Conservation (phyloP, 139 green algal genomes). For the Asterochloris erici region DNA sequence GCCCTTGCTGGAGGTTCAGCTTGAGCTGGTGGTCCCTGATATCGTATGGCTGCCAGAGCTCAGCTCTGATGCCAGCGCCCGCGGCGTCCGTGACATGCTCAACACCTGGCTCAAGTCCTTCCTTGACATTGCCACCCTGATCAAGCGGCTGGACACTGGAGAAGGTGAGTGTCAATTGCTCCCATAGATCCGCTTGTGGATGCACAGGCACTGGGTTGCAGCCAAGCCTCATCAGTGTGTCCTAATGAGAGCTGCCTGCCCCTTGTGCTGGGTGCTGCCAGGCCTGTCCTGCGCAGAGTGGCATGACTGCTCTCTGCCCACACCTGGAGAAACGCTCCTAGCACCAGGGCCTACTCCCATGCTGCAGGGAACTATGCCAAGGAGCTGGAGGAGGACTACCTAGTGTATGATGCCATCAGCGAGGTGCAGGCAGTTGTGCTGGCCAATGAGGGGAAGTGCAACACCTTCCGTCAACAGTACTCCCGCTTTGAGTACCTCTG, state of each 20-base stretch:
- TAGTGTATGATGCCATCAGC: constrained; percentile 66
- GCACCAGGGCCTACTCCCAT: neutral
- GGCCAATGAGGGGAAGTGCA: constrained; percentile 68
- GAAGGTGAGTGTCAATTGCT: constrained; percentile 41
- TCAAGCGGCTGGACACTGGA: constrained; percentile 82
- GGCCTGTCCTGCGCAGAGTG: no score
- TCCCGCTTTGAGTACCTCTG: constrained; percentile 78
- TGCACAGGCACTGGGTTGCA: no score
- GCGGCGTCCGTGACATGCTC: constrained; percentile 71
- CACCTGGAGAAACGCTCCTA: no score
- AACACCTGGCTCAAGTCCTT: constrained; percentile 75
- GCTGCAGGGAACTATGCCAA: constrained; percentile 72
- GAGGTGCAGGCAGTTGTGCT: constrained; percentile 53
- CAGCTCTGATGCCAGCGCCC: constrained; percentile 12
- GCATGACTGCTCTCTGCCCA: no score
- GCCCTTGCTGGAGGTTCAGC: constrained; percentile 79
- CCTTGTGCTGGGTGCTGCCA: no score
- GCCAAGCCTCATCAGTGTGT: no score
- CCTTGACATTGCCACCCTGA: constrained; percentile 62
- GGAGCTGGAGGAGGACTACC: constrained; percentile 87
- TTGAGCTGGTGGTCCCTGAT: constrained; percentile 73
- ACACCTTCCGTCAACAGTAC: constrained; percentile 72
- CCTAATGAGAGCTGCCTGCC: no score
- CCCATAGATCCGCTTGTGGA: no score
- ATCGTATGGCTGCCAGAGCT: constrained; percentile 84